Base-by-base conservation (phyloP, 176 grass and related monocot genomes). In the Juncus effusus region DNA sequence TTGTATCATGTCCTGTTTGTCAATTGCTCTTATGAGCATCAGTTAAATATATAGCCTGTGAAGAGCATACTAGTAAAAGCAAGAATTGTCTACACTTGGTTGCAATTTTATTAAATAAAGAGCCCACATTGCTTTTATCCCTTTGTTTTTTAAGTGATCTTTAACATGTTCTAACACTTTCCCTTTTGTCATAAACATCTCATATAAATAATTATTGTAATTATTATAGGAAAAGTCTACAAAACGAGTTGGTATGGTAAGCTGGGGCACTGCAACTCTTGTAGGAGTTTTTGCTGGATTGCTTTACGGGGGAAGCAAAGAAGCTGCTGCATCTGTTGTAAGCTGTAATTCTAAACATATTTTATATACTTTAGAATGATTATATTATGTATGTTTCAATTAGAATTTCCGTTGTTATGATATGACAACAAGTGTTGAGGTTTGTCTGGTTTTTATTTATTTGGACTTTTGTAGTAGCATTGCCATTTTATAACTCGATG, bases 291-390 rank as follows among this genome's bases (percentile, higher is more conserved):
- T 92, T 19, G 78, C 88, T 1, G 93, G 93, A 59, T 52, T 97
- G 16, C 62, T 92, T 13, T 97, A 89, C 56, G 93, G 93, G 3
- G 93, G 93, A 77, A 84, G 77, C 80, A 97, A 72, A 80, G 93
- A 89, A 42, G 88, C 88, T 80, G 52, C 76, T 55, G 80, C 85
- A 36, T 89, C 83, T 6, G 75, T 89, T 39, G 94, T 97, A 89
- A 84, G 80, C 53, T 68, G 3, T 11, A 28, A 28, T 28, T 28
- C 1, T 28, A 28, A 28, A 28, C 19, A 28, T 28, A 28, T 28
- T 28, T 28, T 13, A 49, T 64, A 52, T 52, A 10, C 13, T 67
- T 14, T n/a, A 65, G 16, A n/a, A n/a, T n/a, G n/a, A 52, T 38
- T 39, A 16, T 28, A 60, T 74, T 9, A 74, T 51, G 7, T 50